Base-by-base conservation (phyloP, 2,329 filamentous ascomycete species). In the Keithomyces neogunnii region DNA sequence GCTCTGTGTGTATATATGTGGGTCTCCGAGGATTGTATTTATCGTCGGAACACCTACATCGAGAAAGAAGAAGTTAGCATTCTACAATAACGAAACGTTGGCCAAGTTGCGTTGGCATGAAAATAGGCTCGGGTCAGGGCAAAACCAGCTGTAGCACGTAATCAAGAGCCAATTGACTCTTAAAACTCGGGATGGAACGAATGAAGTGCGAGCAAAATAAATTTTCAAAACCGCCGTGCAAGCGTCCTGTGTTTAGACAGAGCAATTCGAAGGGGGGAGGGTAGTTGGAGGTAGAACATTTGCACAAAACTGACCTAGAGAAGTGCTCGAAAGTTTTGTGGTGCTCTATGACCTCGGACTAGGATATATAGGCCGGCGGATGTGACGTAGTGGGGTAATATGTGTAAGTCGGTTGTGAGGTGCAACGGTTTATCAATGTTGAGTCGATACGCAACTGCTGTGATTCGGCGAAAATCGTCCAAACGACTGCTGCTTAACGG, bases 361-460 rank as follows among this genome's bases (percentile, higher is more conserved):
- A 39, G 49, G 45, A 43, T 49, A 56, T 52, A 49, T 40, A 48
- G 29, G 39, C 43, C 19, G 19, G 1, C 49, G 52, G 49, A 51
- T 51, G 52, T 46, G 46, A 49, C 46, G 39, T 38, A 26, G 47
- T 33, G 38, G 46, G 45, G 45, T 32, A 13, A 29, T 35, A 19
- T n/a, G 40, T 43, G 46, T 43, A 36, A 48, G 45, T 33, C 19
- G 32, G 13, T 45, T 36, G 13, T 13, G 6, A 42, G 28, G 4
- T 10, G 26, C n/a, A 29, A 28, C 26, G 39, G 19, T 26, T 28
- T 42, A 28, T 39, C 10, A 42, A 28, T 42, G 4, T 42, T 28
- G 4, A 28, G 39, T 42, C n/a, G 19, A 42, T 10, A 28, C 9
- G 36, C 39, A 42, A 26, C 9, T 6, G 30, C 6, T 9, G 26